Base-by-base conservation (phyloP, 805 yeast species). In the Wickerhamiella australiensis region DNA sequence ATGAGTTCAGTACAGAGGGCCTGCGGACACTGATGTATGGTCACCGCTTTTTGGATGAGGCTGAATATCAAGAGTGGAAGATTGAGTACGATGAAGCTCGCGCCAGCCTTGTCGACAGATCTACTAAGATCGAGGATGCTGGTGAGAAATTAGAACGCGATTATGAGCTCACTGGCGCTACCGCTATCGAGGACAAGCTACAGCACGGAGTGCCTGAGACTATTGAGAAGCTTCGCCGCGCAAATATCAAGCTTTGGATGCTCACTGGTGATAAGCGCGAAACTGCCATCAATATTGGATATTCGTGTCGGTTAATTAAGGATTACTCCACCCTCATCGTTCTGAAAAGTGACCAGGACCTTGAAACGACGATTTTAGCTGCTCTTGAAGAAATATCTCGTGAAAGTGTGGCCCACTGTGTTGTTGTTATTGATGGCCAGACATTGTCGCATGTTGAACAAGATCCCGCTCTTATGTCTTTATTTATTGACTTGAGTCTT, bases 181-280 rank as follows among this genome's bases (percentile, higher is more conserved):
- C 96, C 3, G 98, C 97, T 0, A 92, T 92, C 54, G 99, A 92
- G 62, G 99, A 92, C 62, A 92, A 90, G 61, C 71, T 92, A 36
- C 99, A 92, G 66, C 82, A 80, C 21, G 99, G 98, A n/a, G 98
- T 92, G 5, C 82, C 96, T 20, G 95, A 88, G 49, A 77, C 97
- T 0, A 88, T 92, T 54, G 96, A 86, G 52, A 87, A 86, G 60
- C 72, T 92, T 46, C 76, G 95, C 57, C 73, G 94, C 54, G 97
- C 99, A 0, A 95, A 95, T 2, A 86, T 92, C 51, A 85, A 82
- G 59, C 67, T 92, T 72, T 92, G 99, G 99, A 92, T 92, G 96
- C 70, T 92, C 44, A 92, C 99, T 0, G 99, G 99, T 42, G 99
- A 92, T 63, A 94, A 94, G 62, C 72, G 96, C 52, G 99, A 92